Evolutionary conservation across 805 yeast genomes (phyloP), one percentile per base, ranked within the genome.

Genomic region (Clavispora fructus): DNA sequence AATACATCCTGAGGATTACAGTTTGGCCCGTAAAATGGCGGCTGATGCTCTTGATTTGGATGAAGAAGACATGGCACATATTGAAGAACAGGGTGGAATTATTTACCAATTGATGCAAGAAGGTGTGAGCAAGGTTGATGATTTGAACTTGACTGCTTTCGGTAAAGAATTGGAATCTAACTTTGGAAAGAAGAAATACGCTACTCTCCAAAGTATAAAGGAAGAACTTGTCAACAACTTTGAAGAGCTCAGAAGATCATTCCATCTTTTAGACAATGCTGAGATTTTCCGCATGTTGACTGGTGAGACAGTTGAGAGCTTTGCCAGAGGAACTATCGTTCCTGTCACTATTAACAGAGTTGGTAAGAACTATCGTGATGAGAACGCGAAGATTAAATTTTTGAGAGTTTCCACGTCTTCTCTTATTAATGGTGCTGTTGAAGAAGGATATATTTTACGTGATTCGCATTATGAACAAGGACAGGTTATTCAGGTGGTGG

Each of bases 1-100:
- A 69, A 90, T 94, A 40, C 99, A 94, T 59, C 98, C 98, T 7
- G 98, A 94, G 66, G 99, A 94, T 68, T 94, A 94, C 63, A 96
- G 88, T 53, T 75, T 94, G 55, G 98, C 97, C 3, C 80, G 94
- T 42, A 94, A 94, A 64, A 94, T 94, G 91, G 98, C 97, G 7
- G 94, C 96, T 1, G 99, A 94, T 71, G 98, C 99, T 1, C 75
- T 94, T 53, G 99, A 92, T 62, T 77, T 91, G 53, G 97, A 90
- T 57, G 99, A 95, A 58, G 98, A 92, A 64, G 96, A 90, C 53
- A 74, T 87, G 59, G 85, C 83, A 2, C 91, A 85, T 46, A 64
- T 84, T 40, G 91, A 88, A 60, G 85, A 82, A 50, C 86, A 85
- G 49, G 94, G 91, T 41, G 91, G 91, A 40, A 87, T 89, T 2